Evolutionary conservation across 2,329 filamentous ascomycete genomes (phyloP).

Genomic region (Penicillium verrucosum): DNA sequence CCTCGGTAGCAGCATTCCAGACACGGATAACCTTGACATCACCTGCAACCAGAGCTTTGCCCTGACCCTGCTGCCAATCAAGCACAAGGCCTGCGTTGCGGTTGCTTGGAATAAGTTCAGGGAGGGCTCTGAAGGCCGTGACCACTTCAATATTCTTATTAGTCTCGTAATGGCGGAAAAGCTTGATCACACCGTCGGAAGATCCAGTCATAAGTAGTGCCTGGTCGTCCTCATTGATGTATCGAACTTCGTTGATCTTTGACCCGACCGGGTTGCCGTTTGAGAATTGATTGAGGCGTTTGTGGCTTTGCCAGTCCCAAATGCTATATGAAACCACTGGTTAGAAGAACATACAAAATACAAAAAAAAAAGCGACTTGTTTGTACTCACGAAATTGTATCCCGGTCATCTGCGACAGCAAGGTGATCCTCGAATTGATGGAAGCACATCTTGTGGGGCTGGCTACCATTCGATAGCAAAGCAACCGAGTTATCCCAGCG

Average conservation of each 20-base stretch:
- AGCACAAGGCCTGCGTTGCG: slow-evolving; percentile 94
- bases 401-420: slow-evolving; percentile 86
- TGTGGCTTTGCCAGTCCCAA: slow-evolving; percentile 86
- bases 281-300: slow-evolving; percentile 76
- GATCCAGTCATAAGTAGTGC: slow-evolving; percentile 92
- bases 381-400: slow-evolving; percentile 65
- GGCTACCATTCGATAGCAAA: slow-evolving; percentile 83
- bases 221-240: slow-evolving; percentile 98
- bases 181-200: slow-evolving; percentile 88
- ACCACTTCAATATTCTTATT: slow-evolving; percentile 75
- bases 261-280: slow-evolving; percentile 91
- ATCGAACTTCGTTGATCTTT: slow-evolving; percentile 89
- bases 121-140: slow-evolving; percentile 85
- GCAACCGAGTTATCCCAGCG: slow-evolving; percentile 82
- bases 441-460: slow-evolving; percentile 90
- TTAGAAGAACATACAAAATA: background rate
- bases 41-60: slow-evolving; percentile 89
- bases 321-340: slow-evolving; percentile 48
- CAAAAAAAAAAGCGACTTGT: background rate
- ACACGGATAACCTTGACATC: slow-evolving; percentile 94
- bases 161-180: slow-evolving; percentile 88
- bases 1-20: slow-evolving; percentile 92
- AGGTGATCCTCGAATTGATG: slow-evolving; percentile 98
- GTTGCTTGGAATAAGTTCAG: slow-evolving; percentile 89
- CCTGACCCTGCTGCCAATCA: slow-evolving; percentile 98